Percentiles rank a stretch among this genome's conserved stretches.
Evolutionary conservation across 495 filamentous ascomycete genomes (phyloP).

Genomic region (Trichoderma parareesei): DNA sequence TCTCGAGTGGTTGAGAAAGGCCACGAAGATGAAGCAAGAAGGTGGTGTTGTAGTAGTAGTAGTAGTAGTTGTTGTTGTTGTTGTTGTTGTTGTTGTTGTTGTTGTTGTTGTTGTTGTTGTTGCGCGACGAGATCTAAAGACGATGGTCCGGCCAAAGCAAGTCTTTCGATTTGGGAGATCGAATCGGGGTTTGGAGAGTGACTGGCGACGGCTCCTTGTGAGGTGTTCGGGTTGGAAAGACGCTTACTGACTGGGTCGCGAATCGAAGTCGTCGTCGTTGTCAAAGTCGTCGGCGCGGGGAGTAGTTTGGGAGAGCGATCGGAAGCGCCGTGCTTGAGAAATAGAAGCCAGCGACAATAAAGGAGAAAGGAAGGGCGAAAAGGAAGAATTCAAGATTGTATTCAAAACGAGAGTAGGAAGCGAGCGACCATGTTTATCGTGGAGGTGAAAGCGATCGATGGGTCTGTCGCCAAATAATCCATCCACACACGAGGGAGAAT

Average conservation of each 20-base stretch:
- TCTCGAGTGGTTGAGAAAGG: neutral
- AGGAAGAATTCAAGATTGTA: neutral
- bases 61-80: too few relatives aligned
- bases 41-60: too few relatives aligned
- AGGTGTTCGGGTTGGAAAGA: neutral
- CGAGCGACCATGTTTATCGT: conserved; percentile 8
- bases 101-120: too few relatives aligned
- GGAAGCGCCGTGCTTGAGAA: neutral
- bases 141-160: neutral
- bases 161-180: neutral
- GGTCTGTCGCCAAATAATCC: conserved; percentile 7
- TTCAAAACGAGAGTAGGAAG: conserved; percentile 2
- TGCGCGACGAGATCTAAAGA: neutral
- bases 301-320: neutral
- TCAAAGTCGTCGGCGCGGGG: neutral
- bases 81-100: too few relatives aligned
- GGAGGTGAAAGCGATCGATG: neutral
- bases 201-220: too few relatives aligned
- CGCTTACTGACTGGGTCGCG: neutral
- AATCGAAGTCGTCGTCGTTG: neutral
- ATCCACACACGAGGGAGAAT: conserved; percentile 6
- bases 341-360: neutral
- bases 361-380: neutral
- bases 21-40: neutral
- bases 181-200: neutral